Percentiles rank a stretch among this genome's conserved stretches.
Conservation (phyloP, 2,329 filamentous ascomycete species). For the Trichoderma sp. region DNA sequence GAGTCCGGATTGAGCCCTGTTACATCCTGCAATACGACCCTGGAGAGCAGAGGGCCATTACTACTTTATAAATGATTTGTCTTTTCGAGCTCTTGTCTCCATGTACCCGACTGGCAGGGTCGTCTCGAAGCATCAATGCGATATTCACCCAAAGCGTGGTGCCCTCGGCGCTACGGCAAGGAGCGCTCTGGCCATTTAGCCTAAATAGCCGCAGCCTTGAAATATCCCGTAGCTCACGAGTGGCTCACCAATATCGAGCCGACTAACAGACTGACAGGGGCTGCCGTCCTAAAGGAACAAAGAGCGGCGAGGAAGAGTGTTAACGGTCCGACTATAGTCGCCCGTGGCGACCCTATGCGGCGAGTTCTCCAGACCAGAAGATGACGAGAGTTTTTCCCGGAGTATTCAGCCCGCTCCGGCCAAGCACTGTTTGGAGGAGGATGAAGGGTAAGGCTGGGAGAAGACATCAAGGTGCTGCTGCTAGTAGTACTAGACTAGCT, state of each 20-base stretch:
- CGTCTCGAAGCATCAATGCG: constrained; percentile 2
- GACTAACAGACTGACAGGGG: constrained; percentile 18
- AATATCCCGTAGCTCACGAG: constrained; percentile 22
- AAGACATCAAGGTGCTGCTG: not conserved
- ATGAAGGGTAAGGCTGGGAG: not conserved
- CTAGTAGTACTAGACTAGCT: no score
- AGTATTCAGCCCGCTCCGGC: not conserved
- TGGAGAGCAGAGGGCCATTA: constrained; percentile 14
- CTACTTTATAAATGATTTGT: constrained; percentile 23
- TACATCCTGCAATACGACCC: constrained; percentile 21
- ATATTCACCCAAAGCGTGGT: constrained; percentile 4
- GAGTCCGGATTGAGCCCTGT: constrained; percentile 14
- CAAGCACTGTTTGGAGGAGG: not conserved
- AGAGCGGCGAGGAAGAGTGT: constrained; percentile 1
- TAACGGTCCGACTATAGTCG: constrained; percentile 21
- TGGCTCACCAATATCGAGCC: constrained; percentile 14
- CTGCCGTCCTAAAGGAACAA: constrained; percentile 13
- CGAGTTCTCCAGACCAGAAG: constrained; percentile 4
- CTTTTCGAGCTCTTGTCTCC: not conserved
- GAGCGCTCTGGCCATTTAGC: constrained; percentile 17
- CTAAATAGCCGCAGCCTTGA: constrained; percentile 18
- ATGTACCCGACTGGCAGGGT: constrained; percentile 18
- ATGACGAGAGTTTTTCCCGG: not conserved
- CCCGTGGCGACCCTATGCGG: constrained; percentile 10
- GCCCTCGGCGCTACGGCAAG: constrained; percentile 15